Conservation (phyloP, 805 yeast genomes). For the Blastobotrys terrestris region DNA sequence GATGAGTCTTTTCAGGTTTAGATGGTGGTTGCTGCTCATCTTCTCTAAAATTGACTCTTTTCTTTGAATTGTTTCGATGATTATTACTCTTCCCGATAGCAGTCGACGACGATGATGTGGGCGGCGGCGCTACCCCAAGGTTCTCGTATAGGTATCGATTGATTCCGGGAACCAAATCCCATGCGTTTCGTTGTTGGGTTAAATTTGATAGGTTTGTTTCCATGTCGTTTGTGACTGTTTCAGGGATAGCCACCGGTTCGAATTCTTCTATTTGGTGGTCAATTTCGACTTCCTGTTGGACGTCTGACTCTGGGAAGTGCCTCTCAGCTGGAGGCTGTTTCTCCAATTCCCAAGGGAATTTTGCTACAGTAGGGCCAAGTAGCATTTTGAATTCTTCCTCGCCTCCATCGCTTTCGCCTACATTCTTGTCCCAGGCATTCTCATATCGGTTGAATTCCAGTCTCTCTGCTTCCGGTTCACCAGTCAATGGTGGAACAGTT, state of each 20-base stretch:
- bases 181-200: constrained; percentile 2
- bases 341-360: constrained; percentile 22
- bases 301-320: constrained; percentile 10
- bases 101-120: too few relatives aligned
- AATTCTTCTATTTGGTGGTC: neutral
- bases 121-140: neutral
- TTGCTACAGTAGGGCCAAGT: constrained; percentile 15
- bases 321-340: constrained; percentile 11
- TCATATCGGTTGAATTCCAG: constrained; percentile 13
- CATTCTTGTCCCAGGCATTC: constrained; percentile 15
- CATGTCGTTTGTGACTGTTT: neutral
- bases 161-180: constrained; percentile 9
- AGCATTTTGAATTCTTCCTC: constrained; percentile 6
- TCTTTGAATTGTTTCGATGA: too few relatives aligned
- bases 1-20: neutral
- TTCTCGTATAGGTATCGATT: neutral
- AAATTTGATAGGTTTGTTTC: neutral
- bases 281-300: neutral
- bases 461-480: constrained; percentile 22
- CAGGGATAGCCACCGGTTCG: neutral
- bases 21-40: neutral
- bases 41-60: neutral
- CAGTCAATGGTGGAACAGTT: constrained; percentile 22
- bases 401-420: constrained; percentile 7
- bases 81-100: too few relatives aligned